phyloP scores from a whole-genome alignment of 305 asterid genomes.

The Ruellia speciosa region DNA sequence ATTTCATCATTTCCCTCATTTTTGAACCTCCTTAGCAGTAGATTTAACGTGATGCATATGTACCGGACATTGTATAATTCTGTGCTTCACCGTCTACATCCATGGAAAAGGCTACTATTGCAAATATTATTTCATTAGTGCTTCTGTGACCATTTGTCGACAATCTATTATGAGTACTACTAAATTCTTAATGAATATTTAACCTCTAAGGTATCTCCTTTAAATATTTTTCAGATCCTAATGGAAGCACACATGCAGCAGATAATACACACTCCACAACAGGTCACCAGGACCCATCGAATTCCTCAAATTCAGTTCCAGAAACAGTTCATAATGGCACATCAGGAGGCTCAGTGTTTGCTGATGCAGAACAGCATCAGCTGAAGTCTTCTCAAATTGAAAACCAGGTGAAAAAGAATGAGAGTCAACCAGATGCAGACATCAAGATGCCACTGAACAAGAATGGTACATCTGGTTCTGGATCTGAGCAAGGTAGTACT shows the following conservation, averaged over 20 bases:
- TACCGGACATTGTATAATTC: neutral
- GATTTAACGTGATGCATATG: neutral
- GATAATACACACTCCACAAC: conserved; percentile 37
- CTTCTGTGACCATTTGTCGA: neutral
- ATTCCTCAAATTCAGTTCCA: conserved; percentile 29
- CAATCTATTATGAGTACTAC: conserved; percentile 8
- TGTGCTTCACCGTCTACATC: neutral
- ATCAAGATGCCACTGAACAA: conserved; percentile 21
- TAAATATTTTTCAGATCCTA: conserved; percentile 30
- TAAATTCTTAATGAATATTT: conserved; percentile 5
- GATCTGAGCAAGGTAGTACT: conserved; percentile 29
- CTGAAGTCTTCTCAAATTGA: conserved; percentile 41
- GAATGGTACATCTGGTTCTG: conserved; percentile 23
- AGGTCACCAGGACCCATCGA: conserved; percentile 34
- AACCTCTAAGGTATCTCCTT: neutral
- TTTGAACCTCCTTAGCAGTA: neutral
- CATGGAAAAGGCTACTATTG: neutral
- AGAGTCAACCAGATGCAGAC: conserved; percentile 29
- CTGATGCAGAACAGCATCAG: conserved; percentile 34
- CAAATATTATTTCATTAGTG: conserved; percentile 11
- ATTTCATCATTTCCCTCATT: neutral
- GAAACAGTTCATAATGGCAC: conserved; percentile 38
- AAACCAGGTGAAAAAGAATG: conserved; percentile 23
- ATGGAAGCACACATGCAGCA: conserved; percentile 36
- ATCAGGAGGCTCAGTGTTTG: conserved; percentile 32